Evolutionary conservation across 495 filamentous ascomycete genomes (phyloP).

Genomic region (Entonaema liquescens): DNA sequence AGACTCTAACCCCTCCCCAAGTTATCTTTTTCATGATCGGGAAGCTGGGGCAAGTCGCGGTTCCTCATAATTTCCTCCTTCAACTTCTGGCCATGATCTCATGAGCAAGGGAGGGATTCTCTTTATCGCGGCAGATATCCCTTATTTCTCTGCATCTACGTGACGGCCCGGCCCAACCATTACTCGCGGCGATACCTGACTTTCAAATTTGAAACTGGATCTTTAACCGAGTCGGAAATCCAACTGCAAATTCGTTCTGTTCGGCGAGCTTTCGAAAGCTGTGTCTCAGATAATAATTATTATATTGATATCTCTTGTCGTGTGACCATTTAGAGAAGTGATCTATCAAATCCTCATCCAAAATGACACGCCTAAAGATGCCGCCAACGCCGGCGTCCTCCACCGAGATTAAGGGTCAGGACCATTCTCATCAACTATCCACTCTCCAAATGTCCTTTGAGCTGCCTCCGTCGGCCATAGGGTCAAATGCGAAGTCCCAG

Average conservation of each 20-base stretch:
- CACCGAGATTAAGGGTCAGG: constrained; percentile 80
- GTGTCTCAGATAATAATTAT: not conserved
- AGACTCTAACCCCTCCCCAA: constrained; percentile 21
- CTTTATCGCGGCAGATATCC: constrained; percentile 12
- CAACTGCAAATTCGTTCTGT: not conserved
- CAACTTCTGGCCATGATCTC: constrained; percentile 7
- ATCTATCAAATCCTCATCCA: constrained; percentile 35
- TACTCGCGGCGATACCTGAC: not conserved
- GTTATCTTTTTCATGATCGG: constrained; percentile 18
- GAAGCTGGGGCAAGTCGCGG: not conserved
- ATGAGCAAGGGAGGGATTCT: constrained; percentile 6
- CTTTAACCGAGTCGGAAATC: constrained; percentile 8
- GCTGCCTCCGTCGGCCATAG: constrained; percentile 83
- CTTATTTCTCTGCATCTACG: constrained; percentile 10
- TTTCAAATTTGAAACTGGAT: not conserved
- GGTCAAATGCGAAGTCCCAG: constrained; percentile 36
- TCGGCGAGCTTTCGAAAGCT: not conserved
- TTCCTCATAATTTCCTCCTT: constrained; percentile 2
- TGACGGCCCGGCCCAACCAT: constrained; percentile 1
- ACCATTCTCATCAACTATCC: constrained; percentile 65
- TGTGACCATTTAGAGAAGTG: constrained; percentile 19
- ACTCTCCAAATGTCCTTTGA: constrained; percentile 67
- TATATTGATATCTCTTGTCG: constrained; percentile 12
- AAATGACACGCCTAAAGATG: constrained; percentile 74
- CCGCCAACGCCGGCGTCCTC: constrained; percentile 89